Evolutionary conservation across 345 rosid genomes (phyloP).

Genomic region (Eucalyptus viminalis): DNA sequence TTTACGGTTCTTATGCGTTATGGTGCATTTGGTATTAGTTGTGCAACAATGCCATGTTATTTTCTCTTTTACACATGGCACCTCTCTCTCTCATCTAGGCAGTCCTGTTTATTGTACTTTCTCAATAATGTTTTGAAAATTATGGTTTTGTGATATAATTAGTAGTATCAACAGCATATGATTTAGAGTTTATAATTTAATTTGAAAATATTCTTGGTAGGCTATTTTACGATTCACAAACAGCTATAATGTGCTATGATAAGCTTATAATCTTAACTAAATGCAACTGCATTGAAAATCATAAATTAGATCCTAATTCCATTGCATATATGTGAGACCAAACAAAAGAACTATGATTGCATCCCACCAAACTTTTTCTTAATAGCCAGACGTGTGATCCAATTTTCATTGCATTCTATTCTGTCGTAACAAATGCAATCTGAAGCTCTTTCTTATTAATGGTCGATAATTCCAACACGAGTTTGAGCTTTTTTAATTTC

Average conservation of each 20-base stretch:
- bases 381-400: accelerated
- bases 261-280: not conserved
- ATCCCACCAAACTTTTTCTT: accelerated
- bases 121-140: not conserved
- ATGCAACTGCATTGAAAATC: not conserved
- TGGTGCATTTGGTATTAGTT: not conserved
- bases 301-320: not conserved
- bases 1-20: not conserved
- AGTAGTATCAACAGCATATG: not conserved
- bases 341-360: accelerated
- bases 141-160: not conserved
- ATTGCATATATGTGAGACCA: not conserved
- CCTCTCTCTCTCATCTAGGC: not conserved
- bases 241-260: not conserved
- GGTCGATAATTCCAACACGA: no score
- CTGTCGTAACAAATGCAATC: not conserved
- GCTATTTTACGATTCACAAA: not conserved
- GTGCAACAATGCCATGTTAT: not conserved
- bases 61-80: not conserved
- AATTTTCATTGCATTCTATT: not conserved
- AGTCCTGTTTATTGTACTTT: not conserved
- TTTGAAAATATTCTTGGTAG: not conserved
- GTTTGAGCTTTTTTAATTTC: accelerated
- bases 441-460: not conserved
- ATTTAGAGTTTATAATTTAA: not conserved